A percentile compares a stretch with the other conserved stretches of the same genome.
These are phyloP conservation scores for Pyricularia pennisetigena DNA, from an alignment of 2,329 filamentous ascomycete species.

Conservation along the genomic window DNA sequence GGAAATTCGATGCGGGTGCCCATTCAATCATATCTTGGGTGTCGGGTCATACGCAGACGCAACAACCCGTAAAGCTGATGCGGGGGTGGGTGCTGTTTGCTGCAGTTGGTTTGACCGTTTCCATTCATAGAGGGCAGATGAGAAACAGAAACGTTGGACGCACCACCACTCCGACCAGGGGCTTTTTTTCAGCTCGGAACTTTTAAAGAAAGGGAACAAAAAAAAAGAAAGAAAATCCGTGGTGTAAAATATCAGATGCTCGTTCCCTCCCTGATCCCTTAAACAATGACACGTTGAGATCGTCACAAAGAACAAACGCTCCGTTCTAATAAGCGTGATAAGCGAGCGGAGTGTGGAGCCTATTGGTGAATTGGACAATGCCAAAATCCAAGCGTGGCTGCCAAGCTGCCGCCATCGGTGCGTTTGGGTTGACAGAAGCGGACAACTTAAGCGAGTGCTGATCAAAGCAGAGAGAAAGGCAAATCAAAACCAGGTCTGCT, in stretches of 20 bases:
- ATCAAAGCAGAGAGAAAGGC: not conserved
- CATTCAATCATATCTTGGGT: not conserved
- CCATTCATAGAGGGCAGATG: not conserved
- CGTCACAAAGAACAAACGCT: not conserved
- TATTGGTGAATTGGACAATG: not conserved
- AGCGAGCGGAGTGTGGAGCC: not conserved
- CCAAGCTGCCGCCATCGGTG: not conserved
- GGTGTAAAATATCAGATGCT: not conserved
- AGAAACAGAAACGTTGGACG: not conserved
- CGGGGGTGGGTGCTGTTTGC: not conserved
- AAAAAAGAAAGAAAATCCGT: not conserved
- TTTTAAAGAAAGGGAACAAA: not conserved
- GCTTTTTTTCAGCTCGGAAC: not conserved
- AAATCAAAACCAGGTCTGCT: not conserved
- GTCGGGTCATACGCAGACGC: not conserved
- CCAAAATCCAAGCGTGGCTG: not conserved
- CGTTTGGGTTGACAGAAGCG: not conserved
- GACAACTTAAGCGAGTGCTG: not conserved
- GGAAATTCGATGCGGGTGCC: no score
- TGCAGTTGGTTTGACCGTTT: not conserved
- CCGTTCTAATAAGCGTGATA: not conserved
- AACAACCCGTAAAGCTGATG: not conserved
- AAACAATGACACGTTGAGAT: not conserved
- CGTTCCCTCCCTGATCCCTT: not conserved
- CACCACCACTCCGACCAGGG: no score